These are phyloP conservation scores for Magnaporthiopsis rhizophila DNA, from an alignment of 2,329 filamentous ascomycete genomes.

Conservation along the genomic window DNA sequence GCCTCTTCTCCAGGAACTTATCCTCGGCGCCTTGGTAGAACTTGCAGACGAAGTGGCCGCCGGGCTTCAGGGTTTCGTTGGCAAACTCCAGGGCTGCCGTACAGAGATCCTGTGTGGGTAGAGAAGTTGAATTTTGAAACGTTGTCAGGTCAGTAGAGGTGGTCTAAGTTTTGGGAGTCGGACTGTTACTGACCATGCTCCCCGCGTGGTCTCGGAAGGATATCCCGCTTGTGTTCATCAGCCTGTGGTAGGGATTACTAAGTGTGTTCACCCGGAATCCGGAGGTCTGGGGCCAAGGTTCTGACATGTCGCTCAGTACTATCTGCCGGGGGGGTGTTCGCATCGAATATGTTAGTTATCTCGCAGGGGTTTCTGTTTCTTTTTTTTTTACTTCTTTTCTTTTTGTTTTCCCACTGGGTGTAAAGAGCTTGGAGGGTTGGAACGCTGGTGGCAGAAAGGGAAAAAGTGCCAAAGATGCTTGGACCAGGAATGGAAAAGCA, in stretches of 20 bases:
- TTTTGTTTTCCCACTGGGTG: neutral
- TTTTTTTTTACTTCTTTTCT: neutral
- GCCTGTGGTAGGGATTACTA: constrained; percentile 94
- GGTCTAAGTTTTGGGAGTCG: neutral
- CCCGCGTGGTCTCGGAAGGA: constrained; percentile 80
- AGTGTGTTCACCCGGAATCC: constrained; percentile 80
- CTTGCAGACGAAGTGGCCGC: constrained; percentile 93
- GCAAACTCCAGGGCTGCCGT: constrained; percentile 76
- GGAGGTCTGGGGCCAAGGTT: constrained; percentile 77
- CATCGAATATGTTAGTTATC: neutral
- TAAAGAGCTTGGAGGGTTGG: neutral
- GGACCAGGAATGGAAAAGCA: constrained; percentile 10
- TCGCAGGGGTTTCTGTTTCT: neutral
- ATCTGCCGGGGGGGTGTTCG: constrained; percentile 37
- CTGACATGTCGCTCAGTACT: constrained; percentile 98
- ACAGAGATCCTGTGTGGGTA: constrained; percentile 67
- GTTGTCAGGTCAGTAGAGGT: neutral
- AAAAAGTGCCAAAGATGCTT: neutral
- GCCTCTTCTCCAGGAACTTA: constrained; percentile 63
- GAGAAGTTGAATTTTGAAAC: neutral
- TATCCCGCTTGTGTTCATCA: constrained; percentile 98
- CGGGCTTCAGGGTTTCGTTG: constrained; percentile 70
- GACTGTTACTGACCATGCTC: constrained; percentile 66
- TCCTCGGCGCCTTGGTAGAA: constrained; percentile 93
- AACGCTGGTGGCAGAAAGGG: neutral